Conservation (phyloP, 2,329 filamentous ascomycete species). For the Exophiala sp. region DNA sequence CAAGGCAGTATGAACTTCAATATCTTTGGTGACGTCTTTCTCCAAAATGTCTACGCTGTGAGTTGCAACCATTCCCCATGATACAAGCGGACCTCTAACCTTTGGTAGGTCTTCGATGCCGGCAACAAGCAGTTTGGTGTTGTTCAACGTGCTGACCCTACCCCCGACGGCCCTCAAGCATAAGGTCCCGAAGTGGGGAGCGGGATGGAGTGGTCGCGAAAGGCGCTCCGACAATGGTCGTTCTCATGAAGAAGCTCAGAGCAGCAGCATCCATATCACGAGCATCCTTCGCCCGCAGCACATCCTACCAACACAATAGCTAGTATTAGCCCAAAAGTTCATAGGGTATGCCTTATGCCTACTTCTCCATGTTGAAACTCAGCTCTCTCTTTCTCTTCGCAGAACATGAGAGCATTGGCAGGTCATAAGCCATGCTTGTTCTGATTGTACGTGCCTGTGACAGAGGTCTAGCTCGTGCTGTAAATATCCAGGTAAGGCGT, state of each 20-base stretch:
- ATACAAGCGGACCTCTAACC: background rate
- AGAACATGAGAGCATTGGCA: too few relatives aligned
- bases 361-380: too few relatives aligned
- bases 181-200: background rate
- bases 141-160: conserved; percentile 48
- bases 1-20: conserved; percentile 54
- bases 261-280: background rate
- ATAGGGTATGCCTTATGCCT: too few relatives aligned
- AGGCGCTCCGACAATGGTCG: background rate
- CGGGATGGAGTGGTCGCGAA: background rate
- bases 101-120: conserved; percentile 54
- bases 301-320: background rate
- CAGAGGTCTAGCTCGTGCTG: too few relatives aligned
- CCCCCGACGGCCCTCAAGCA: conserved; percentile 10
- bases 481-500: too few relatives aligned
- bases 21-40: conserved; percentile 58
- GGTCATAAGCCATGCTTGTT: too few relatives aligned
- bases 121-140: conserved; percentile 55
- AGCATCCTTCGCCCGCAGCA: background rate
- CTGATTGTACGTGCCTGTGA: too few relatives aligned
- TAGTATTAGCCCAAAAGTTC: background rate
- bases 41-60: conserved; percentile 61
- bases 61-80: conserved; percentile 30
- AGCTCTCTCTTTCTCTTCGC: too few relatives aligned
- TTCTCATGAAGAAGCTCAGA: background rate